phyloP scores from a whole-genome alignment of 352 stramenopile species.

The Pythium volutum region DNA sequence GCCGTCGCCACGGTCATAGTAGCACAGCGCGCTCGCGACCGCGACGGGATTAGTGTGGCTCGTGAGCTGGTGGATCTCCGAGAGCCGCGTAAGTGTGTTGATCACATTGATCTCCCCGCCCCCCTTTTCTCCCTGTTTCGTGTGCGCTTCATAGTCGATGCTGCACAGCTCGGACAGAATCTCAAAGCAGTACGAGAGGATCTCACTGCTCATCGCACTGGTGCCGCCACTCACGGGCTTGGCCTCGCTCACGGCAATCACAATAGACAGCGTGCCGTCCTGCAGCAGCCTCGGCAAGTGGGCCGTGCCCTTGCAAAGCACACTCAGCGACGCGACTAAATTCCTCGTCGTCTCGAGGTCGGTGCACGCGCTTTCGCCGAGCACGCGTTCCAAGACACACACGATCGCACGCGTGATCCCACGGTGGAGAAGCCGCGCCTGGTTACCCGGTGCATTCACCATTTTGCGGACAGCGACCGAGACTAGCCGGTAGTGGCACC shows the following conservation, averaged over 20 bases:
- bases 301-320: conserved; percentile 46
- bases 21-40: conserved; percentile 12
- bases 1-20: conserved; percentile 45
- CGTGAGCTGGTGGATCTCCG: conserved; percentile 38
- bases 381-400: conserved; percentile 34
- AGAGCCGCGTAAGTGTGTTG: conserved; percentile 63
- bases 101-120: conserved; percentile 66
- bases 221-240: conserved; percentile 4
- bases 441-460: conserved; percentile 62
- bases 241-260: conserved; percentile 48
- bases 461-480: conserved; percentile 60
- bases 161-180: conserved; percentile 70
- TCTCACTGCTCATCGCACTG: conserved; percentile 18
- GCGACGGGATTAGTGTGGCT: neutral
- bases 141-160: conserved; percentile 50
- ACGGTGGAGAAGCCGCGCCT: conserved; percentile 37
- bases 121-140: conserved; percentile 5
- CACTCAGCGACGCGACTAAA: conserved; percentile 41
- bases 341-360: conserved; percentile 39
- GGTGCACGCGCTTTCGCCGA: conserved; percentile 5
- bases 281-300: conserved; percentile 43
- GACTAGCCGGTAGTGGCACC: conserved; percentile 37
- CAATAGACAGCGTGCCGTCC: conserved; percentile 48
- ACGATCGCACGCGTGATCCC: conserved; percentile 49
- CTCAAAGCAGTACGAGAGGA: conserved; percentile 63